Evolutionary conservation across 345 rosid species (phyloP), one percentile per base, ranked within the genome.

Genomic region (Punica granatum): DNA sequence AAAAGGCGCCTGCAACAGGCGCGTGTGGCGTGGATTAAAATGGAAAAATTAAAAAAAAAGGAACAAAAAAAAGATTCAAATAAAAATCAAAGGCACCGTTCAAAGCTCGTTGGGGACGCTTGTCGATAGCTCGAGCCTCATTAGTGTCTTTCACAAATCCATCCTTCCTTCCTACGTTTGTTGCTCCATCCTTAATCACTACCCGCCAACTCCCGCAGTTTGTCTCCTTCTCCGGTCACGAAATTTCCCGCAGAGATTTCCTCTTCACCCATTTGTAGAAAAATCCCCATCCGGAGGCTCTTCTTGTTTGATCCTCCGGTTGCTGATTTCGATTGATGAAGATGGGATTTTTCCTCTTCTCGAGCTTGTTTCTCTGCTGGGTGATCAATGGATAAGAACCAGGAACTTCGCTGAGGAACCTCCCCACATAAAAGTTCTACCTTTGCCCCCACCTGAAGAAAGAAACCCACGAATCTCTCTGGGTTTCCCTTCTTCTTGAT

Each of bases 41-140:
- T 30, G 31, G 0, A 66, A 25, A 15, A 19, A 32, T 16, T 23
- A 65, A 35, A 15, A 16, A 43, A 65, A 42, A 16, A 14, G 42
- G 21, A 0, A 63, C 21, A 63, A 1, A 19, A 19, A 0, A 14
- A 33, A 19, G 13, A 56, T 43, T 65, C 33, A 26, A 54, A 25
- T 36, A 25, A 35, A 30, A 56, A 8, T 1, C n/a, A n/a, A 6
- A 68, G 1, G 36, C 11, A 58, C 21, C 49, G 53, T 68, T 42
- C 65, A 12, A 42, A 59, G 13, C n/a, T 21, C 53, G 15, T 32
- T 16, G 25, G 65, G 25, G 65, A 59, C 65, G 54, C 61, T 60
- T 68, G 71, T 68, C 71, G 64, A 68, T 39, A 36, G 71, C 64
- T 6, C 19, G 16, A 26, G 35, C 49, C 25, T 39, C 71, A 18